phyloP scores from a whole-genome alignment of 352 stramenopile genomes.

The Globisporangium ultimum region DNA sequence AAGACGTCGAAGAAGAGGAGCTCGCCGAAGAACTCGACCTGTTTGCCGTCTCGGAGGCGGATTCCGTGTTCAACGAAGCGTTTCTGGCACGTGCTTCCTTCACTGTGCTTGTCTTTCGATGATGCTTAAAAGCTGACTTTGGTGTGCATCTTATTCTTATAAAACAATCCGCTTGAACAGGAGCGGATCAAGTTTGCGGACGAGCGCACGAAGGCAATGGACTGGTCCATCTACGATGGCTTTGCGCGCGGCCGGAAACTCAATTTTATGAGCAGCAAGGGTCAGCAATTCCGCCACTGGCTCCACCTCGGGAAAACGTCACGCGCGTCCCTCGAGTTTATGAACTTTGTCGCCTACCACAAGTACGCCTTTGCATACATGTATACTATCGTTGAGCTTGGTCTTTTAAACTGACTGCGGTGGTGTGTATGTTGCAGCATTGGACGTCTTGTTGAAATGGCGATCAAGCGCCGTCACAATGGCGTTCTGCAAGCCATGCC shows the following conservation, averaged over 20 bases:
- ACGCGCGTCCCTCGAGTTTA: constrained; percentile 74
- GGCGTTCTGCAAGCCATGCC: constrained; percentile 52
- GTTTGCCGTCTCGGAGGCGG: constrained; percentile 73
- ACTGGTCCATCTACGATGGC: constrained; percentile 78
- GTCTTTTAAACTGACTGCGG: neutral
- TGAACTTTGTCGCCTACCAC: constrained; percentile 86
- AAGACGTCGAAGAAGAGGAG: constrained; percentile 78
- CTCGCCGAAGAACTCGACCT: constrained; percentile 82
- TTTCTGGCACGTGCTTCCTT: constrained; percentile 46
- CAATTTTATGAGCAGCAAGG: constrained; percentile 84
- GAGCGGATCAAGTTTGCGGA: constrained; percentile 84
- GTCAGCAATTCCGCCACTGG: constrained; percentile 66
- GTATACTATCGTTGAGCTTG: too few relatives aligned
- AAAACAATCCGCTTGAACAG: constrained; percentile 14
- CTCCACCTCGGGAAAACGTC: constrained; percentile 59
- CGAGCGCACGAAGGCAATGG: constrained; percentile 77
- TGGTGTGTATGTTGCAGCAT: constrained; percentile 39
- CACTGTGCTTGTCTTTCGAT: neutral
- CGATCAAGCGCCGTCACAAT: constrained; percentile 69
- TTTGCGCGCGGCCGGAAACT: constrained; percentile 76
- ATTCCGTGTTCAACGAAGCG: constrained; percentile 71
- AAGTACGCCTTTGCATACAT: constrained; percentile 36
- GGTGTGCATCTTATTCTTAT: neutral
- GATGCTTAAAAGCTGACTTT: neutral
- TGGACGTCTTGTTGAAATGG: constrained; percentile 71